These are phyloP conservation scores for Metarhizium humberi DNA, from an alignment of 2,329 filamentous ascomycete species.

Conservation along the genomic window DNA sequence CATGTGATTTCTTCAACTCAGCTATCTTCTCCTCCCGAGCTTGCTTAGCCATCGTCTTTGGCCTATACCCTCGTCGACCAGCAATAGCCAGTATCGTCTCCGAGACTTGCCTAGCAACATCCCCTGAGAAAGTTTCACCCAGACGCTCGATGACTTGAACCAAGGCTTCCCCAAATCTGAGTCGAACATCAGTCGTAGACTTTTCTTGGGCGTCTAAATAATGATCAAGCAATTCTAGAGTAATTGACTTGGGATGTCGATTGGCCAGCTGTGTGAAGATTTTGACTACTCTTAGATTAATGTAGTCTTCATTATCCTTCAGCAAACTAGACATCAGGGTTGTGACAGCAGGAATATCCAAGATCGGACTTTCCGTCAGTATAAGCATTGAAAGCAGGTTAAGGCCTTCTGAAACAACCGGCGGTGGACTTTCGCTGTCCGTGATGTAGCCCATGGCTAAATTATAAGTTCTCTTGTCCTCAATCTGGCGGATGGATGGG, in stretches of 20 bases:
- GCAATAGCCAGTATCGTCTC: conserved; percentile 55
- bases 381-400: conserved; percentile 52
- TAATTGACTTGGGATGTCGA: conserved; percentile 52
- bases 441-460: conserved; percentile 57
- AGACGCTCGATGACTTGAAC: conserved; percentile 54
- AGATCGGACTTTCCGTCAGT: conserved; percentile 39
- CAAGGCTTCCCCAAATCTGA: conserved; percentile 61
- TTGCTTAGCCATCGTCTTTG: conserved; percentile 50
- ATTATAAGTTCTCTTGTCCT: conserved; percentile 53
- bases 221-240: conserved; percentile 54
- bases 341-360: conserved; percentile 58
- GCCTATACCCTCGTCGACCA: conserved; percentile 51
- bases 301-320: conserved; percentile 60
- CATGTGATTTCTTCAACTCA: conserved; percentile 35
- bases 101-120: conserved; percentile 40
- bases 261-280: conserved; percentile 53
- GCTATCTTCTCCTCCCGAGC: conserved; percentile 38
- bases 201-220: conserved; percentile 57
- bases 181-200: conserved; percentile 50
- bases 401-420: conserved; percentile 57
- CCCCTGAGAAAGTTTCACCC: conserved; percentile 44
- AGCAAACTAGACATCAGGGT: conserved; percentile 56
- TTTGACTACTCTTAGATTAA: conserved; percentile 59
- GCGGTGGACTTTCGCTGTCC: conserved; percentile 50
- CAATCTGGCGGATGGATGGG: conserved; percentile 38